phyloP scores from a whole-genome alignment of 768 basidiomycete species.

The Pisolithus sp. region DNA sequence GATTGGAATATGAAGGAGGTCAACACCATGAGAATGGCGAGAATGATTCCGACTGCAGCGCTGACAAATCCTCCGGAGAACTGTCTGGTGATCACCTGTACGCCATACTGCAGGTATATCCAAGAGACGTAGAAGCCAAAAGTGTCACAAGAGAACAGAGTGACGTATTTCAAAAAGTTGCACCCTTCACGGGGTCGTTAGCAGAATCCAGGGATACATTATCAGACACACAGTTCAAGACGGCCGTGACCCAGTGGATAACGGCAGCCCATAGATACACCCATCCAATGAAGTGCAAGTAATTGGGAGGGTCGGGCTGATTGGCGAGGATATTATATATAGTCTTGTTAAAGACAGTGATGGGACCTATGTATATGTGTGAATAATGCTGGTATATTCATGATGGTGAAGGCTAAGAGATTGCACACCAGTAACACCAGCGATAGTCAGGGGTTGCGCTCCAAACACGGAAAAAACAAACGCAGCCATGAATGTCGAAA shows the following conservation, averaged over 20 bases:
- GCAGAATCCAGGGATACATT: not conserved
- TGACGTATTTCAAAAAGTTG: slow-evolving; percentile 81
- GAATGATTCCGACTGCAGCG: slow-evolving; percentile 57
- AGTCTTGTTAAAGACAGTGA: slow-evolving; percentile 89
- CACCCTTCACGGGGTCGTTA: slow-evolving; percentile 45
- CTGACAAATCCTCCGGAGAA: slow-evolving; percentile 41
- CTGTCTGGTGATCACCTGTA: slow-evolving; percentile 77
- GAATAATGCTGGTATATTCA: not conserved
- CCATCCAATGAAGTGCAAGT: slow-evolving; percentile 88
- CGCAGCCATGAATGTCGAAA: slow-evolving; percentile 84
- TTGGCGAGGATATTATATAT: slow-evolving; percentile 69
- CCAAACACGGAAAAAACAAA: slow-evolving; percentile 83
- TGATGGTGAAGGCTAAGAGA: not conserved
- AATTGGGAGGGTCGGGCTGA: slow-evolving; percentile 56
- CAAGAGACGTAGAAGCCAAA: slow-evolving; percentile 92
- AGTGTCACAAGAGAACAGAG: slow-evolving; percentile 85
- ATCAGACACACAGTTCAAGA: slow-evolving; percentile 56
- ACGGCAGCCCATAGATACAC: slow-evolving; percentile 89
- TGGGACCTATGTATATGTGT: slow-evolving; percentile 55
- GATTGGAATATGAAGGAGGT: slow-evolving; percentile 68
- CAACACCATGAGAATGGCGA: slow-evolving; percentile 73
- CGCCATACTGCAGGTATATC: slow-evolving; percentile 86
- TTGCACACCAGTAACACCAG: slow-evolving; percentile 74
- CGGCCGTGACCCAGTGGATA: slow-evolving; percentile 75
- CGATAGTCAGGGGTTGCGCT: slow-evolving; percentile 87